A percentile compares a stretch with the other conserved stretches of the same genome.
Evolutionary conservation across 371 early-diverging fungal genomes (phyloP).

Genomic region (Apophysomyces ossiformis): DNA sequence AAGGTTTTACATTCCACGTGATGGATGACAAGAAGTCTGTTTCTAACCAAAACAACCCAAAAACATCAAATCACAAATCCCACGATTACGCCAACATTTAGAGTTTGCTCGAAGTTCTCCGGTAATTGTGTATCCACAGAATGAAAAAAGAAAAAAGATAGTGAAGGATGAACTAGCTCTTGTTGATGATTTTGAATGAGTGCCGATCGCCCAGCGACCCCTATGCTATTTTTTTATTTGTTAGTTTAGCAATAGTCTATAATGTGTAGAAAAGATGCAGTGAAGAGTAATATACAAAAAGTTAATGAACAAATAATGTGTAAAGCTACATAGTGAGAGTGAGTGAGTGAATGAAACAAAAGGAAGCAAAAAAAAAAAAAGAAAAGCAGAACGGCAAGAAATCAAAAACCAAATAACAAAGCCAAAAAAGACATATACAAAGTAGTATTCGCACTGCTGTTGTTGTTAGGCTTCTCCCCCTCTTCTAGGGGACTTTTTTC

Average conservation of each 20-base stretch:
- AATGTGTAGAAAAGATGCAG: constrained; percentile 7
- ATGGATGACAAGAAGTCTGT: too few relatives aligned
- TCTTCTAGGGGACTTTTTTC: background rate
- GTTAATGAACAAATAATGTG: constrained; percentile 1
- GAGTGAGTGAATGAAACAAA: too few relatives aligned
- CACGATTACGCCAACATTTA: too few relatives aligned
- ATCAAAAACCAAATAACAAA: background rate
- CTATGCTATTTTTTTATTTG: background rate
- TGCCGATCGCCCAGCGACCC: constrained; percentile 4
- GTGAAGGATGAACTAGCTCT: background rate
- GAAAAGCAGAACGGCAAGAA: too few relatives aligned
- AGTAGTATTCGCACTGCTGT: background rate
- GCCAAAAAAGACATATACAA: background rate
- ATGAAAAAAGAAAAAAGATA: too few relatives aligned
- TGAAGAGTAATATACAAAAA: constrained; percentile 4
- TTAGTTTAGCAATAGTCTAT: background rate
- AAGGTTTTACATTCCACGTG: too few relatives aligned
- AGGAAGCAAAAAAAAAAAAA: too few relatives aligned
- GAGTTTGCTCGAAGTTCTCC: too few relatives aligned
- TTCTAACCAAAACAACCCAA: too few relatives aligned
- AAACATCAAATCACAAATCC: too few relatives aligned
- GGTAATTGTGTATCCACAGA: too few relatives aligned
- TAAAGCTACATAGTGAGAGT: background rate
- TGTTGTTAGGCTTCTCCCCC: background rate
- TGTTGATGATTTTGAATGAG: background rate